Evolutionary conservation across 345 rosid genomes (phyloP), one percentile per base, ranked within the genome.

Genomic region (Citrus unshiu): DNA sequence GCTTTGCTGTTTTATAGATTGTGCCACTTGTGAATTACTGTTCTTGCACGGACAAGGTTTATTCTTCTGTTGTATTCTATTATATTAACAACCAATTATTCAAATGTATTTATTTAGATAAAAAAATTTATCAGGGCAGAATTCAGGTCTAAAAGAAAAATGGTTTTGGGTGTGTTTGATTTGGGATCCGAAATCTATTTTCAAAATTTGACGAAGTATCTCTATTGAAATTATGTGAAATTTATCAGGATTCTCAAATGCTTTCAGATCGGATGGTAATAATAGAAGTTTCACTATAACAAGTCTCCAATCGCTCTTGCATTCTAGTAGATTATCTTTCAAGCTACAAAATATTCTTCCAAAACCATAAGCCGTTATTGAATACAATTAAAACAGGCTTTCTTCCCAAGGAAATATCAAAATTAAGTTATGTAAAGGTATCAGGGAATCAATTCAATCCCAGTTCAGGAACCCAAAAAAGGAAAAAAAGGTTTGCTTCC

Each of bases 401-500:
- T 70, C 68, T 49, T 59, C 13, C 7, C 16, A 60, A n/a, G 70
- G 35, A 49, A 67, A 65, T 60, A 65, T 43, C 29, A 49, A 32
- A 76, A 8, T 58, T 3, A 58, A 73, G 66, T 58, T 5, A 58
- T 75, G 18, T 0, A 72, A 66, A 24, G 21, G 22, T 56, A 21
- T 34, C 60, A 49, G 59, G 61, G 80, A 81, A 84, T 82, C 80
- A 35, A 73, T 54, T 24, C 27, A 57, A 43, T 75, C 61, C 82
- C 74, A 62, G 24, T 58, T 27, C 10, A n/a, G 40, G 70, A 14
- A 46, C 51, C 51, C 43, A 37, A 39, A 8, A 39, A 8, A 2
- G 43, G 43, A 7, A 37, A 39, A 39, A 7, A 39, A 46, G 40
- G 40, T n/a, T 76, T 64, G 65, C 80, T 66, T 72, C 69, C 21